phyloP scores from a whole-genome alignment of 129 eudicot species.

The Tagetes erecta region DNA sequence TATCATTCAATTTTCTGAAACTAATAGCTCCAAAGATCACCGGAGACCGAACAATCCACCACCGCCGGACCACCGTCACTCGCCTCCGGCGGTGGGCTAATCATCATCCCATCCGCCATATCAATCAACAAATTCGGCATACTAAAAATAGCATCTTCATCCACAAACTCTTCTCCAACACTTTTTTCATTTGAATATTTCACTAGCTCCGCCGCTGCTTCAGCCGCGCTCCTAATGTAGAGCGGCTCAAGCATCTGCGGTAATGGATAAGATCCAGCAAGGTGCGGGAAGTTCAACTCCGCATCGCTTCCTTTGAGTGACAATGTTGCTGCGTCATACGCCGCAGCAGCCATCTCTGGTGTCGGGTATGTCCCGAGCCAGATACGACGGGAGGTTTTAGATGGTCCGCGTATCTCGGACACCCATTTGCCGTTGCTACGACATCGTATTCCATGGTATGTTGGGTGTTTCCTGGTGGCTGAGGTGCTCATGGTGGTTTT shows the following conservation, averaged over 20 bases:
- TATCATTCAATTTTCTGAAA: neutral
- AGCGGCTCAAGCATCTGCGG: conserved; percentile 28
- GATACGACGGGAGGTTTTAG: conserved; percentile 29
- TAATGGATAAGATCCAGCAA: conserved; percentile 28
- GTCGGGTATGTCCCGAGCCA: conserved; percentile 51
- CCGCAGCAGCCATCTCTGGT: conserved; percentile 44
- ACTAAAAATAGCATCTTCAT: conserved; percentile 39
- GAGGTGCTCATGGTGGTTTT: conserved; percentile 26
- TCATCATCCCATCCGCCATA: conserved; percentile 51
- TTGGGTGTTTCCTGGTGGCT: conserved; percentile 32
- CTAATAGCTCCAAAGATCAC: conserved; percentile 25
- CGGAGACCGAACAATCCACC: neutral
- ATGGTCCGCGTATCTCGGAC: conserved; percentile 41
- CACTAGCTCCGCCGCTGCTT: conserved; percentile 34
- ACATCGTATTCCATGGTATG: conserved; percentile 32
- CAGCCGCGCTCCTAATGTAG: conserved; percentile 38
- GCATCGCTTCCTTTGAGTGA: conserved; percentile 42
- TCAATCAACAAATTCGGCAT: conserved; percentile 41
- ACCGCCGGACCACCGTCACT: neutral
- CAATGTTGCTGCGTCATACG: conserved; percentile 45
- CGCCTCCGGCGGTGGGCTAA: conserved; percentile 9
- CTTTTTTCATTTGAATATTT: neutral
- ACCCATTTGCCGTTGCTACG: conserved; percentile 44
- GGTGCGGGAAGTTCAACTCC: conserved; percentile 38
- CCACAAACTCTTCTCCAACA: conserved; percentile 30